A percentile compares a stretch with the other conserved stretches of the same genome.
phyloP scores from a whole-genome alignment of 164 flowering plant genomes.

The grape (Vitis vinifera) region ASM3070453v1 NC_081809.1:831001-831500 shows the following conservation, averaged over 20 bases:
- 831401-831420: no score
- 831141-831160: conserved; percentile 30
- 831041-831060: no score
- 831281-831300: neutral
- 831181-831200: conserved; percentile 33
- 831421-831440: no score
- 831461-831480: no score
- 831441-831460: no score
- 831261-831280: neutral
- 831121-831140: conserved; percentile 29
- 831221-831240: neutral
- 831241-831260: neutral
- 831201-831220: conserved; percentile 14
- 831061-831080: no score
- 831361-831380: no score
- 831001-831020: no score
- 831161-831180: conserved; percentile 44
- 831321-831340: neutral
- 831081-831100: conserved; percentile 63
- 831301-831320: neutral
- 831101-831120: conserved; percentile 57
- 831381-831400: no score
- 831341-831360: no score
- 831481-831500: no score
- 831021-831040: no score